Base-by-base conservation (phyloP, 495 filamentous ascomycete genomes). In the Penicillium daleae region DNA sequence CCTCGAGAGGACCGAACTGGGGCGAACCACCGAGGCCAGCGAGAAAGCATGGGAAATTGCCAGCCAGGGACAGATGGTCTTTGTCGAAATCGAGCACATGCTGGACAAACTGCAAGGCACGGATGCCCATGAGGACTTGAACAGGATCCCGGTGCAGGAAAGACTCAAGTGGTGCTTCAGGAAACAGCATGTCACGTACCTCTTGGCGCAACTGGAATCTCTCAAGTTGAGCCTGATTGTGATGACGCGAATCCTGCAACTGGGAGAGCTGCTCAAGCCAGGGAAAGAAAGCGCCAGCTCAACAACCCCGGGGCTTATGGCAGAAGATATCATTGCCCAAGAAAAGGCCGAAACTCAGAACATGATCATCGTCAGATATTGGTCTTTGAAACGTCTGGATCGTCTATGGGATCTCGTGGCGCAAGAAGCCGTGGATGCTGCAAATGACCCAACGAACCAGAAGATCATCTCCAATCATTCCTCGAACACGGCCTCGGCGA, bases 301-400 rank as follows among this genome's bases (percentile, higher is more conserved):
- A 4, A 31, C 33, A 15, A 50, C 56, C 6, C 31, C 61, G 1
- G 51, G 53, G 13, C 40, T 64, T 8, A 29, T 15, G 4, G 19
- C 59, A 10, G 72, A 77, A 0, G 74, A 78, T n/a, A 35, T 61
- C 3, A 72, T 80, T 61, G 70, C 72, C 7, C 78, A 81, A 59
- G 78, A 79, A 33, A 72, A 78, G 52, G 77, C 75, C 8, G 79
- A 82, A 44, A 71, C 73, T 13, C 77, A 82, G 61, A 82, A 80
- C 53, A 79, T 82, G 78, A 72, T 82, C 27, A 72, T 82, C n/a
- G 71, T 80, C 5, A 67, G 80, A 44, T 78, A 81, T 61, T 81
- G 75, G 75, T 75, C 78, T 13, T 61, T 73, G 29, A 77, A 74
- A 46, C 76, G 76, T 12, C 66, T 82, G 6, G 77, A 77, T 27